phyloP scores from a whole-genome alignment of 257 asterid species.

The Solanum virginianum region DNA sequence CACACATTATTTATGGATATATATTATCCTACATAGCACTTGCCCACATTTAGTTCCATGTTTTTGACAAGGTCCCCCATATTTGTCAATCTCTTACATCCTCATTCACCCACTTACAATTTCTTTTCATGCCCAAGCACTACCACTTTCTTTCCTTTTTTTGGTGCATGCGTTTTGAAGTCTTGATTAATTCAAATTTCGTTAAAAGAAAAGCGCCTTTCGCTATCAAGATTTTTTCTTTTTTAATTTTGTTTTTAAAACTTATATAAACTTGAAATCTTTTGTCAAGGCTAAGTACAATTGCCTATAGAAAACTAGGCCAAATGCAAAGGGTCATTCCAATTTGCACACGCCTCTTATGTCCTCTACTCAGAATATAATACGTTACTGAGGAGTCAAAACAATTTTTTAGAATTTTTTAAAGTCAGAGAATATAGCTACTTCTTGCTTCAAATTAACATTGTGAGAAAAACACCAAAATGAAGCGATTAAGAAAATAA shows the following conservation, averaged over 20 bases:
- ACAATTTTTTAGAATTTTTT: no score
- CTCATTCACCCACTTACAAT: not conserved
- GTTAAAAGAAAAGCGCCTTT: fast-evolving
- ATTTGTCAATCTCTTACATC: not conserved
- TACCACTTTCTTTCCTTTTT: not conserved
- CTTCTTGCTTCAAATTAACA: no score
- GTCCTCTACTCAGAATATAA: not conserved
- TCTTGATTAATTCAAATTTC: not conserved
- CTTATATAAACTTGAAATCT: not conserved
- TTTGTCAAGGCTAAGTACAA: not conserved
- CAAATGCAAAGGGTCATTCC: not conserved
- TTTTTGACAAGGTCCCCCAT: not conserved
- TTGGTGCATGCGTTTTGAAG: fast-evolving
- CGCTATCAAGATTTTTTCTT: not conserved
- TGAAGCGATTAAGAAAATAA: not conserved
- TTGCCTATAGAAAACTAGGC: not conserved
- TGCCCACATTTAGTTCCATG: not conserved
- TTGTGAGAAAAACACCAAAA: not conserved
- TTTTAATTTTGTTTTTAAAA: not conserved
- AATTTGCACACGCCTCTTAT: not conserved
- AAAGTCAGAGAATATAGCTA: not conserved
- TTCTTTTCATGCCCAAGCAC: not conserved
- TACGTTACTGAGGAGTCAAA: not conserved
- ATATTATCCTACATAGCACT: not conserved
- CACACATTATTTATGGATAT: not conserved